Evolutionary conservation across 441 rosid genomes (phyloP).

Genomic region (Syzygium malaccense): DNA sequence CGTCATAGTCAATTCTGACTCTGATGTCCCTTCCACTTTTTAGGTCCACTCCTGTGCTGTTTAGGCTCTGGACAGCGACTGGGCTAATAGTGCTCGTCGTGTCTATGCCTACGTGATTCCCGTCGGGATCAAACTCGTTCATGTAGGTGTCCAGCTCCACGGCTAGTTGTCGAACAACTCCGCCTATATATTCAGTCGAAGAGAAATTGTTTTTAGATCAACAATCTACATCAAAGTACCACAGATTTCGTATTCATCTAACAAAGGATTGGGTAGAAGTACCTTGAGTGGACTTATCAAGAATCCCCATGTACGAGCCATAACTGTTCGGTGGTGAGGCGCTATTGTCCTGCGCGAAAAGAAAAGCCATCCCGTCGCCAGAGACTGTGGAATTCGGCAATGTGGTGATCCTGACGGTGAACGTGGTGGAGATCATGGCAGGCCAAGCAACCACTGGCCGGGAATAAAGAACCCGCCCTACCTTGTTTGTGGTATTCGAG

Average conservation of each 20-base stretch:
- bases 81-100: constrained; percentile 16
- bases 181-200: constrained; percentile 5
- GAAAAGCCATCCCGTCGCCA: constrained; percentile 33
- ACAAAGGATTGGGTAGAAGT: neutral
- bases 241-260: neutral
- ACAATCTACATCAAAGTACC: neutral
- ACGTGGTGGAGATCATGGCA: constrained; percentile 20
- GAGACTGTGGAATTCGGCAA: neutral
- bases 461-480: constrained; percentile 23
- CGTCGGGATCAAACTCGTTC: constrained; percentile 30
- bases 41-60: constrained; percentile 18
- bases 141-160: constrained; percentile 33
- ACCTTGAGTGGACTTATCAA: constrained; percentile 24
- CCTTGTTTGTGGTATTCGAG: neutral
- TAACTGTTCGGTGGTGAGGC: constrained; percentile 17
- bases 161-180: constrained; percentile 20
- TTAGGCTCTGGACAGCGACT: constrained; percentile 11
- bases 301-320: constrained; percentile 31
- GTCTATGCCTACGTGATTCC: constrained; percentile 26
- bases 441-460: constrained; percentile 28
- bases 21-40: constrained; percentile 26
- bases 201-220: neutral
- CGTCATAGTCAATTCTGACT: constrained; percentile 16
- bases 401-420: constrained; percentile 23
- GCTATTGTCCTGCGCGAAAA: constrained; percentile 17